These are phyloP conservation scores for Solanum aculeatissimum DNA, from an alignment of 305 asterid species.

Conservation along the genomic window DNA sequence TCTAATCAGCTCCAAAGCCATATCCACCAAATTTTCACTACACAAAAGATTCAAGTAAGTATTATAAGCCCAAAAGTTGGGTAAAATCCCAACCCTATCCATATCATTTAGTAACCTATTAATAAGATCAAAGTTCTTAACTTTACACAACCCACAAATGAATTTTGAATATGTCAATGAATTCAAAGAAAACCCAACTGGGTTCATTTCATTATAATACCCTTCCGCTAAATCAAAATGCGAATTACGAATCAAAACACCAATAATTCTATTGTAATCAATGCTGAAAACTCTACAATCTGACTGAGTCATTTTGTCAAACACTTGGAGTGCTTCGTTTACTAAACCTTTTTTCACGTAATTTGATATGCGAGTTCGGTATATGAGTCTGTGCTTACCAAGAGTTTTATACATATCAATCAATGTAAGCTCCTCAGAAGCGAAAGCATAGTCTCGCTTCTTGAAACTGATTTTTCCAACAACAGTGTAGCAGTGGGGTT, in stretches of 20 bases:
- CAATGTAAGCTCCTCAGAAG: constrained; percentile 29
- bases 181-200: constrained; percentile 64
- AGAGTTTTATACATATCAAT: constrained; percentile 68
- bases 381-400: constrained; percentile 67
- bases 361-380: constrained; percentile 60
- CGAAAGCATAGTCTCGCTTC: constrained; percentile 33
- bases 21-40: constrained; percentile 56
- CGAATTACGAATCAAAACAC: constrained; percentile 54
- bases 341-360: constrained; percentile 58
- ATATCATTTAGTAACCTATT: constrained; percentile 60
- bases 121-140: constrained; percentile 67
- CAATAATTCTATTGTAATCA: constrained; percentile 77
- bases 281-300: constrained; percentile 69
- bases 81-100: constrained; percentile 60
- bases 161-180: constrained; percentile 87
- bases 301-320: constrained; percentile 79
- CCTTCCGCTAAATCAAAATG: constrained; percentile 57
- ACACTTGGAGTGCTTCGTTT: constrained; percentile 69
- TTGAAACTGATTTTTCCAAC: background rate
- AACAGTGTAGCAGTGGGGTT: background rate
- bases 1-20: constrained; percentile 53
- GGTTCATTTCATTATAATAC: constrained; percentile 48
- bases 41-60: constrained; percentile 69
- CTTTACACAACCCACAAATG: constrained; percentile 69
- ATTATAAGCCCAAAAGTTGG: constrained; percentile 89